These are phyloP conservation scores for Hyaloscypha hepaticicola DNA, from an alignment of 495 filamentous ascomycete species.

Conservation along the genomic window DNA sequence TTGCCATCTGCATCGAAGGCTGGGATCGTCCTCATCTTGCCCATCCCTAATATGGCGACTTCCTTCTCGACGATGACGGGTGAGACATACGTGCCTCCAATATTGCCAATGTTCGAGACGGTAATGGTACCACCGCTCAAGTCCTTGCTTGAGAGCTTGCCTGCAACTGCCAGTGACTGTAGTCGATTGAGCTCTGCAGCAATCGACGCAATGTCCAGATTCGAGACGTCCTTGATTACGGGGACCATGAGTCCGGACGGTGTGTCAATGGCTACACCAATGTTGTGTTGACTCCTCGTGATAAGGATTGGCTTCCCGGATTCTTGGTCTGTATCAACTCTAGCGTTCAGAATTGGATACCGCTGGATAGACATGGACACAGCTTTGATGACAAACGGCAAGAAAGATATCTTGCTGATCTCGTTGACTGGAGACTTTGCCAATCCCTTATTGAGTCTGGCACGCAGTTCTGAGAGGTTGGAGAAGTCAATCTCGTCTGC, in stretches of 20 bases:
- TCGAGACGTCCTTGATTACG: constrained; percentile 84
- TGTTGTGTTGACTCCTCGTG: constrained; percentile 82
- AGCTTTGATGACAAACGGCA: constrained; percentile 96
- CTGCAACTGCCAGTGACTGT: constrained; percentile 64
- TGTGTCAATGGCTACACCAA: constrained; percentile 95
- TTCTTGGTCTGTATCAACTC: constrained; percentile 56
- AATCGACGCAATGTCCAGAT: constrained; percentile 70
- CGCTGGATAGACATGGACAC: constrained; percentile 78
- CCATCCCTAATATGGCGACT: constrained; percentile 89
- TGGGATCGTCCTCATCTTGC: constrained; percentile 70
- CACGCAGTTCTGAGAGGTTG: constrained; percentile 65
- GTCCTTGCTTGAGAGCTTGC: constrained; percentile 75
- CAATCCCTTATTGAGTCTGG: constrained; percentile 61
- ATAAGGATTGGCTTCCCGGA: constrained; percentile 65
- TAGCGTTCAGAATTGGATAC: constrained; percentile 85
- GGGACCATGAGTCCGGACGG: constrained; percentile 87
- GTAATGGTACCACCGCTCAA: constrained; percentile 89
- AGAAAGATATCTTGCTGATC: constrained; percentile 69
- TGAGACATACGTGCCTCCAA: constrained; percentile 87
- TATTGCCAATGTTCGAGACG: constrained; percentile 94
- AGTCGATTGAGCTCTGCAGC: constrained; percentile 75
- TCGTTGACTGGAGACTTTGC: constrained; percentile 32
- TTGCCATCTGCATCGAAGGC: constrained; percentile 57
- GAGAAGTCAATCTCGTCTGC: constrained; percentile 82
- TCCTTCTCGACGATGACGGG: constrained; percentile 89